Percentiles rank a stretch among this genome's conserved stretches.
phyloP scores from a whole-genome alignment of 1,139 yeast species.

The Hyphopichia khmerensis region DNA sequence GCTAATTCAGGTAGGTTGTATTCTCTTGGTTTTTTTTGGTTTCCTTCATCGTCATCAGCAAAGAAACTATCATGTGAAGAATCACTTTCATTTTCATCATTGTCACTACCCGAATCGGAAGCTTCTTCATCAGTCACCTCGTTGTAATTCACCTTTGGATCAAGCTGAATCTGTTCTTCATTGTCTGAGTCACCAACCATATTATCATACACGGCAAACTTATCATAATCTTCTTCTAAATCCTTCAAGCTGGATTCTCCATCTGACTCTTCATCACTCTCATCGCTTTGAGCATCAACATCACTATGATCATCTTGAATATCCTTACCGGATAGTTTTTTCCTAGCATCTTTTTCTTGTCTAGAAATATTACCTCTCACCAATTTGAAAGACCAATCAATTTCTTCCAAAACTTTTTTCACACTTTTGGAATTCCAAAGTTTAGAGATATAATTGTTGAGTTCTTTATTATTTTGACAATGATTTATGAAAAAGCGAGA shows the following conservation, averaged over 20 bases:
- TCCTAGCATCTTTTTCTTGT: slow-evolving; percentile 36
- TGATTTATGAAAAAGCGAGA: slow-evolving; percentile 46
- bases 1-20: slow-evolving; percentile 66
- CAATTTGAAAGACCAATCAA: slow-evolving; percentile 58
- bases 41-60: slow-evolving; percentile 22
- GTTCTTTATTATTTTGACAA: slow-evolving; percentile 40
- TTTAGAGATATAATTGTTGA: slow-evolving; percentile 52
- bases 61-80: slow-evolving; percentile 41
- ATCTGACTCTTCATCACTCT: slow-evolving; percentile 16
- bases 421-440: slow-evolving; percentile 58
- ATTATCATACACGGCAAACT: slow-evolving; percentile 43
- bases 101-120: slow-evolving; percentile 32
- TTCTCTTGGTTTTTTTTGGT: slow-evolving; percentile 18
- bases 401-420: slow-evolving; percentile 44
- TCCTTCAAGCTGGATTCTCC: slow-evolving; percentile 14
- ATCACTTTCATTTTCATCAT: slow-evolving; percentile 14
- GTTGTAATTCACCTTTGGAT: slow-evolving; percentile 52
- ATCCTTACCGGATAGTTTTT: slow-evolving; percentile 24
- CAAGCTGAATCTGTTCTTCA: slow-evolving; percentile 26
- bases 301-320: slow-evolving; percentile 11
- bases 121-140: slow-evolving; percentile 65
- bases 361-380: slow-evolving; percentile 59
- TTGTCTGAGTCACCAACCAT: slow-evolving; percentile 56
- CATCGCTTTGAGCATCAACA: slow-evolving; percentile 15
- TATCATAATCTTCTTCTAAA: slow-evolving; percentile 18